A percentile compares a stretch with the other conserved stretches of the same genome.
Evolutionary conservation across 106 monocot species (phyloP).

Genomic region (Vanilla planifolia): DNA sequence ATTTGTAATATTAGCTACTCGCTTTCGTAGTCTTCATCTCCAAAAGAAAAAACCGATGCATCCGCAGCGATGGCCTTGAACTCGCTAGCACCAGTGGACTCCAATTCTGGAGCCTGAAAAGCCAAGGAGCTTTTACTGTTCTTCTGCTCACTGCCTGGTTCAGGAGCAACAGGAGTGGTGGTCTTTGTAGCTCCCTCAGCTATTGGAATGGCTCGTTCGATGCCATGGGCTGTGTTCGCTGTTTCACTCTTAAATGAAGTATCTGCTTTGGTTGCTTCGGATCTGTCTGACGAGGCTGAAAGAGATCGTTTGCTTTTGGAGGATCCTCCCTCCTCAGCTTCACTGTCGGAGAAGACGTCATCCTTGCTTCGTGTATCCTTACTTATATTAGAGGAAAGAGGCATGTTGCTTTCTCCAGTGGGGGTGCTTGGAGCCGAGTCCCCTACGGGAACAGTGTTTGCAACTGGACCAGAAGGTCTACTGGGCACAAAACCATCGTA

Average conservation of each 20-base stretch:
- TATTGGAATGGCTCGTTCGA: conserved; percentile 34
- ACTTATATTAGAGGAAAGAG: conserved; percentile 15
- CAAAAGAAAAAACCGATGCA: conserved; percentile 91
- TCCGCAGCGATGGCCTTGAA: conserved; percentile 97
- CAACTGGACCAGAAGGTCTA: conserved; percentile 13
- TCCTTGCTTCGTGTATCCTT: conserved; percentile 50
- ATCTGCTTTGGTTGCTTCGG: conserved; percentile 9
- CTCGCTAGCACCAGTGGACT: conserved; percentile 52
- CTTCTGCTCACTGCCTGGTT: conserved; percentile 22
- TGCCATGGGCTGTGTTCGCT: conserved; percentile 16
- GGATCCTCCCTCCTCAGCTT: conserved; percentile 52
- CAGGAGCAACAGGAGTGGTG: conserved; percentile 6
- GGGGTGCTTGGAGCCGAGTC: conserved; percentile 9
- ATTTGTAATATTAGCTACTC: conserved; percentile 30
- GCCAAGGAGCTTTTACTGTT: conserved; percentile 10
- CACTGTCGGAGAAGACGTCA: conserved; percentile 91
- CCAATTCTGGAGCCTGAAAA: conserved; percentile 19
- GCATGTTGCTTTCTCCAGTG: conserved; percentile 13
- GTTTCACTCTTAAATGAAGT: conserved; percentile 15
- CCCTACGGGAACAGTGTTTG: conserved; percentile 16
- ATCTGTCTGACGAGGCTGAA: neutral
- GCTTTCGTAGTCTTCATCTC: conserved; percentile 91
- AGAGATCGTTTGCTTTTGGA: conserved; percentile 24
- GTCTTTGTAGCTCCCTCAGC: conserved; percentile 14
- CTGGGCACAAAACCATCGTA: conserved; percentile 50